These are phyloP conservation scores for Coniochaeta hoffmannii DNA, from an alignment of 2,329 filamentous ascomycete species.

Conservation along the genomic window DNA sequence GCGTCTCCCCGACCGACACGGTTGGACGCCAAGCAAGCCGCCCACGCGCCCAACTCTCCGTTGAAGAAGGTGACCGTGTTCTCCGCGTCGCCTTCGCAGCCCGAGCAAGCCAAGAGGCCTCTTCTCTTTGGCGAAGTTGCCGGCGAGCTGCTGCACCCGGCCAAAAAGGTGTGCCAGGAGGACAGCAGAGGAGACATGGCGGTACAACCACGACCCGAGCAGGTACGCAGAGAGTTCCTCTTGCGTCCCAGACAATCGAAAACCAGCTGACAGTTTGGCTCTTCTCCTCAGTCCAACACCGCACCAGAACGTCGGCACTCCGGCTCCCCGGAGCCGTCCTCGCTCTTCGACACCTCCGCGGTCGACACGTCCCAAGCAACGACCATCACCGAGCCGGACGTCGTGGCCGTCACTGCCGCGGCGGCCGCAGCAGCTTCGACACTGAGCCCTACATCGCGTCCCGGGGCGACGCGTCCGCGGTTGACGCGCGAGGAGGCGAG, in stretches of 20 bases:
- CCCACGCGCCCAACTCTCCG: slow-evolving; percentile 1
- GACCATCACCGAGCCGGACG: slow-evolving; percentile 41
- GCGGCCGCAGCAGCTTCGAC: slow-evolving; percentile 5
- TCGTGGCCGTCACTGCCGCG: slow-evolving; percentile 12
- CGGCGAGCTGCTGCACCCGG: background rate
- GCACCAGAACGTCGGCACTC: background rate
- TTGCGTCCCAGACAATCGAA: background rate
- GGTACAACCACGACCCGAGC: background rate
- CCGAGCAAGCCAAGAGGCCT: background rate
- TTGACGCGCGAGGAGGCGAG: slow-evolving; percentile 46
- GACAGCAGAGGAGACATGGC: background rate
- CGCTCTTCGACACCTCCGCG: slow-evolving; percentile 41
- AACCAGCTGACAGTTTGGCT: background rate
- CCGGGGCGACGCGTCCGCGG: background rate
- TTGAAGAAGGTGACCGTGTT: slow-evolving; percentile 5
- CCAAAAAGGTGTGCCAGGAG: background rate
- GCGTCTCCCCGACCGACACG: slow-evolving; percentile 21
- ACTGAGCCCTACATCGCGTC: slow-evolving; percentile 1
- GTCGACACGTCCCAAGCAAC: slow-evolving; percentile 42
- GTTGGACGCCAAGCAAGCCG: slow-evolving; percentile 5
- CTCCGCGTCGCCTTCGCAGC: slow-evolving; percentile 3
- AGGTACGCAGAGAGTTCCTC: background rate
- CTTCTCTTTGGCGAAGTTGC: background rate
- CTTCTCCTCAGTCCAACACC: background rate
- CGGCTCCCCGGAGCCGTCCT: slow-evolving; percentile 34